Evolutionary conservation across 805 yeast genomes (phyloP), one percentile per base, ranked within the genome.

Genomic region (Cyberlindnera veronae): DNA sequence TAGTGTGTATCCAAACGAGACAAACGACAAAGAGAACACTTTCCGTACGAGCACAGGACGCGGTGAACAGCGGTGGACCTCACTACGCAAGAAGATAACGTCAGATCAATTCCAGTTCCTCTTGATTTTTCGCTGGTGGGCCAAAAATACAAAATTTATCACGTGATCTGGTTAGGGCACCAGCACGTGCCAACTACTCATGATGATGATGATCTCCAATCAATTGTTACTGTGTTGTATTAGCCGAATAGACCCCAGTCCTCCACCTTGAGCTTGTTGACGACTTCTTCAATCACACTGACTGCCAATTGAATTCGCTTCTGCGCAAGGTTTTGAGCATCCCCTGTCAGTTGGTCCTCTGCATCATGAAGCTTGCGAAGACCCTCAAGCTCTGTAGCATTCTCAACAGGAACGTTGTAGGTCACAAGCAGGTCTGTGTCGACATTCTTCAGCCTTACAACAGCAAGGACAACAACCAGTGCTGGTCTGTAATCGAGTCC

Each of bases 391-490:
- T 63, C 63, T 1, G 55, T 50, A 1, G 60, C 53, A 1, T 51
- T 47, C 9, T 50, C 51, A 14, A 77, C 53, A n/a, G 86, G 85
- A 2, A 80, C 68, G 48, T 82, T 81, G 52, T 74, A 68, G 3
- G 84, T 71, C 12, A 84, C 56, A 29, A 84, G 54, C 4, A 80
- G 66, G 60, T 85, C 95, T 1, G 90, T 79, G 3, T 63, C 63
- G 1, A 64, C 76, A 35, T 68, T 68, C 10, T 55, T 48, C 19
- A 83, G 50, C 39, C 90, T 65, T 24, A 83, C 61, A 31, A 85
- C 57, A 0, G 78, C 82, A n/a, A 82, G 49, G 13, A 81, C 67
- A 12, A 80, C 62, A 12, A 74, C 69, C 30, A 81, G 65, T 6
- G 67, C 58, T 14, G 68, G 64, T 23, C 49, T 50, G 39, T 47